Evolutionary conservation across 495 filamentous ascomycete species (phyloP).

Genomic region (Bacidia gigantensis): DNA sequence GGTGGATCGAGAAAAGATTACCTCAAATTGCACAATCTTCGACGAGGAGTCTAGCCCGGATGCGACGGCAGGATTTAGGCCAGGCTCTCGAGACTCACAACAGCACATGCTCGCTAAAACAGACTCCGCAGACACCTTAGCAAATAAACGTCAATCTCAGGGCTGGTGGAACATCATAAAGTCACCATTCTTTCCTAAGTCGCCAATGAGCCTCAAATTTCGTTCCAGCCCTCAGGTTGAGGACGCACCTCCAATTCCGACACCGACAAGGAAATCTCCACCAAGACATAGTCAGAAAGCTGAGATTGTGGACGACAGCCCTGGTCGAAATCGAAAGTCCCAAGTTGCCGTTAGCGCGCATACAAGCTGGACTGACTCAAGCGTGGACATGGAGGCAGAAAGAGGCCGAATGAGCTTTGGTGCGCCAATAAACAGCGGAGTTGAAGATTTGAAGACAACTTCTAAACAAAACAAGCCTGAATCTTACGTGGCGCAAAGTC

Average conservation of each 20-base stretch:
- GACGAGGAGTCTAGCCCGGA: slow-evolving; percentile 38
- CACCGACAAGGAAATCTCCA: slow-evolving; percentile 22
- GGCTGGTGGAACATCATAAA: slow-evolving; percentile 86
- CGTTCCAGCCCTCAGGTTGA: slow-evolving; percentile 12
- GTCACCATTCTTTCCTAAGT: slow-evolving; percentile 53
- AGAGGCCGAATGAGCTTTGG: slow-evolving; percentile 11
- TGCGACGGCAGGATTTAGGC: slow-evolving; percentile 12
- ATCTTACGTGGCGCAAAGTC: background rate
- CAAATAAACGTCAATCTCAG: slow-evolving; percentile 45
- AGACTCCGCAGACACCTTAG: slow-evolving; percentile 24
- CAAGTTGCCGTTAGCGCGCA: slow-evolving; percentile 10
- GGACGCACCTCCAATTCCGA: slow-evolving; percentile 23
- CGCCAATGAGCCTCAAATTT: slow-evolving; percentile 23
- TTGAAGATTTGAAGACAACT: slow-evolving; percentile 1
- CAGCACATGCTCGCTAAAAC: slow-evolving; percentile 14
- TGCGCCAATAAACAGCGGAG: slow-evolving; percentile 7
- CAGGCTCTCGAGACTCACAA: slow-evolving; percentile 27
- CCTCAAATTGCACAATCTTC: slow-evolving; percentile 41
- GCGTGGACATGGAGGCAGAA: slow-evolving; percentile 18
- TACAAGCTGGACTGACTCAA: slow-evolving; percentile 20
- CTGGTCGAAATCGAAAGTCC: background rate
- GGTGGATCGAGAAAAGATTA: slow-evolving; percentile 19
- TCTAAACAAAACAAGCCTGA: slow-evolving; percentile 5
- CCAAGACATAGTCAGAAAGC: slow-evolving; percentile 14
- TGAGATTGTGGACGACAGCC: slow-evolving; percentile 25